These are phyloP conservation scores for Blastocystis sp. DNA, from an alignment of 352 stramenopile species.

Conservation along the genomic window DNA sequence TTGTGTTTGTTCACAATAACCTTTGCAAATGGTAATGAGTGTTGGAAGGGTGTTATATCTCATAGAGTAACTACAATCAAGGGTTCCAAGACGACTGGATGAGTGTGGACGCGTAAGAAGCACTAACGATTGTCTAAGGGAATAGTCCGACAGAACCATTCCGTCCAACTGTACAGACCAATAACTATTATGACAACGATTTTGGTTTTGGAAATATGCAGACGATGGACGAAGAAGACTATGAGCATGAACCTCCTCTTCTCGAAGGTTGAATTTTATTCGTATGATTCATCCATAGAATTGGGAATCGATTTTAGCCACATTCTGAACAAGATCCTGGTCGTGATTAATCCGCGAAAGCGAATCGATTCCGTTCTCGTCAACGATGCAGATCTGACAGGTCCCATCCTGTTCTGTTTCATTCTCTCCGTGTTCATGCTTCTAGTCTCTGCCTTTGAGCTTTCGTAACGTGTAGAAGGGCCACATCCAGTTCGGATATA, in stretches of 20 bases:
- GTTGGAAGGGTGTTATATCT: not conserved
- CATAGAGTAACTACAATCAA: slow-evolving; percentile 55
- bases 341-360: slow-evolving; percentile 35
- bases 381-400: slow-evolving; percentile 19
- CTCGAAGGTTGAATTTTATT: not conserved
- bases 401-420: slow-evolving; percentile 42
- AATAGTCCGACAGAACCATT: not conserved
- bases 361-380: slow-evolving; percentile 12
- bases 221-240: slow-evolving; percentile 43
- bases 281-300: not conserved
- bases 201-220: slow-evolving; percentile 55
- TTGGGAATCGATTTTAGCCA: slow-evolving; percentile 55
- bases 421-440: slow-evolving; percentile 2
- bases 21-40: not conserved
- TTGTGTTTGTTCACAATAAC: not conserved
- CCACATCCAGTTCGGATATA: slow-evolving; percentile 45
- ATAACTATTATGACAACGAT: slow-evolving; percentile 29
- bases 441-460: not conserved
- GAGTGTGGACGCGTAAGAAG: slow-evolving; percentile 29
- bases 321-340: slow-evolving; percentile 51
- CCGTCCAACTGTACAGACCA: not conserved
- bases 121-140: not conserved
- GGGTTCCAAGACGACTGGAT: slow-evolving; percentile 52
- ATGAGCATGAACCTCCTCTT: slow-evolving; percentile 45
- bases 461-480: not conserved